Evolutionary conservation across 2,329 filamentous ascomycete genomes (phyloP).

Genomic region (Fusarium globosum): DNA sequence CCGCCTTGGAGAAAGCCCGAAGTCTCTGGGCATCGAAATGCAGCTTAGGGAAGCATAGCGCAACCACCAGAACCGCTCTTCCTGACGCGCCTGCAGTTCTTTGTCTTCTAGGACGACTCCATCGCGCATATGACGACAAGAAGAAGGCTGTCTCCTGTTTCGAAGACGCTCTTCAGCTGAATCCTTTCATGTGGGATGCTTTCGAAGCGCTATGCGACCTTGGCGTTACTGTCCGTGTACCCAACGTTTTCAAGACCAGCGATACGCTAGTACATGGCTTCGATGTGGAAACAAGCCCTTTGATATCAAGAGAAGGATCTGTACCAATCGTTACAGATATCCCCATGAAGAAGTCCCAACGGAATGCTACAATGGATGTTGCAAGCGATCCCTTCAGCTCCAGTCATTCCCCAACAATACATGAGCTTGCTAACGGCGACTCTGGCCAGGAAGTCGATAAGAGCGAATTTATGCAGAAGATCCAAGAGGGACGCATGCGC

Average conservation of each 20-base stretch:
- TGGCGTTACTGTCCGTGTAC: constrained; percentile 82
- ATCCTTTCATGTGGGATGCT: constrained; percentile 98
- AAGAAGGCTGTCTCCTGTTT: constrained; percentile 88
- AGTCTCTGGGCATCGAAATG: constrained; percentile 80
- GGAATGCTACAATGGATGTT: constrained; percentile 52
- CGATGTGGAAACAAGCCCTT: constrained; percentile 48
- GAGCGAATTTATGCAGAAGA: constrained; percentile 67
- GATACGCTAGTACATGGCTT: constrained; percentile 62
- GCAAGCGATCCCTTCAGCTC: constrained; percentile 64
- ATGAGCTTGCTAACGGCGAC: constrained; percentile 56
- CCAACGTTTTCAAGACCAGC: constrained; percentile 86
- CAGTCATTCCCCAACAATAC: constrained; percentile 54
- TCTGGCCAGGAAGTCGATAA: constrained; percentile 57
- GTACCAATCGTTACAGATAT: constrained; percentile 53
- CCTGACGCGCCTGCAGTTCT: constrained; percentile 88
- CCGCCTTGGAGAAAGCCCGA: constrained; percentile 84
- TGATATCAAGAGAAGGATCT: constrained; percentile 53
- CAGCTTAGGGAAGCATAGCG: constrained; percentile 84
- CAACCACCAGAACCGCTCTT: constrained; percentile 76
- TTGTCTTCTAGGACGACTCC: constrained; percentile 88
- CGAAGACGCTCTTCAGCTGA: constrained; percentile 87
- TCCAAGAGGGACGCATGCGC: constrained; percentile 62
- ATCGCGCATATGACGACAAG: constrained; percentile 82
- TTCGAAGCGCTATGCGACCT: constrained; percentile 89
- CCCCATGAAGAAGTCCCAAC: constrained; percentile 55